These are phyloP conservation scores for Fusarium pseudonygamai DNA, from an alignment of 2,329 filamentous ascomycete genomes.

Conservation along the genomic window DNA sequence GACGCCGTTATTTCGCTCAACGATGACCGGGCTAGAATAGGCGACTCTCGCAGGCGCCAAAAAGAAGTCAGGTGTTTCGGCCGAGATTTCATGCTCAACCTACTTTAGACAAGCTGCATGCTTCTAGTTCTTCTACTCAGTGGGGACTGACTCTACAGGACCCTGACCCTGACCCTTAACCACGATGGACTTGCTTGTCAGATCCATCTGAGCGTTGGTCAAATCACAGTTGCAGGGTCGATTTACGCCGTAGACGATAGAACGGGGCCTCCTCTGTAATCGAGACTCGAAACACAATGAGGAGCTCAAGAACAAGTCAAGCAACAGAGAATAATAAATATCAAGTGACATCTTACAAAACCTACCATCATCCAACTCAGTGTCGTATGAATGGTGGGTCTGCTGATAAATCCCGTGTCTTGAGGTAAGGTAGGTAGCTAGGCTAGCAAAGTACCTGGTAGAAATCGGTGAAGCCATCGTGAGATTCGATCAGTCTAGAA, in stretches of 20 bases:
- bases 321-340: not conserved
- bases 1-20: not conserved
- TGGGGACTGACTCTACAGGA: slow-evolving; percentile 8
- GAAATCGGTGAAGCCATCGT: slow-evolving; percentile 32
- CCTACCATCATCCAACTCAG: not conserved
- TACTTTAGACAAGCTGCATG: slow-evolving; percentile 34
- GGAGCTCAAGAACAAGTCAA: not conserved
- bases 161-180: slow-evolving; percentile 4
- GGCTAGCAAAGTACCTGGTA: not conserved
- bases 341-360: slow-evolving; percentile 1
- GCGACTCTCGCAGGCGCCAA: slow-evolving; percentile 11
- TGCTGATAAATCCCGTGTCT: slow-evolving; percentile 21
- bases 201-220: not conserved
- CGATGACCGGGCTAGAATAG: slow-evolving; percentile 2
- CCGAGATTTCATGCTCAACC: slow-evolving; percentile 34
- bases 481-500: slow-evolving; percentile 32
- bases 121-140: slow-evolving; percentile 17
- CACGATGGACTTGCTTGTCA: not conserved
- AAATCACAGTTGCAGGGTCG: slow-evolving; percentile 22
- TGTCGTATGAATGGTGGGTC: slow-evolving; percentile 17
- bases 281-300: not conserved
- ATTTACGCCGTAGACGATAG: not conserved
- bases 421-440: not conserved
- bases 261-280: not conserved
- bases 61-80: slow-evolving; percentile 36